These are phyloP conservation scores for Davidsoniella neocaledoniae DNA, from an alignment of 2,329 filamentous ascomycete genomes.

Conservation along the genomic window DNA sequence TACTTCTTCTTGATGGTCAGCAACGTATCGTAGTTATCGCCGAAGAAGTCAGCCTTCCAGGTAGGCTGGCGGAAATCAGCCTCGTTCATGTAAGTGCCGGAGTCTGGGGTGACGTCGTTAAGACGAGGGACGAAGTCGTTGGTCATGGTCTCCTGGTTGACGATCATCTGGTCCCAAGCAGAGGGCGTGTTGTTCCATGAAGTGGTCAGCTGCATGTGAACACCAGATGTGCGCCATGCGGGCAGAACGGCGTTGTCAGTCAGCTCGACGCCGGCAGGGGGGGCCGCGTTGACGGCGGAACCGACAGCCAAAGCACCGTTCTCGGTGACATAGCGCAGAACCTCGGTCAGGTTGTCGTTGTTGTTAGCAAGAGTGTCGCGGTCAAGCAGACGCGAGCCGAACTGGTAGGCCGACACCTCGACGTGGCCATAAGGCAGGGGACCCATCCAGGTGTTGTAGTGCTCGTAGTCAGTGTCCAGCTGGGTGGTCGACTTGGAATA, in stretches of 20 bases:
- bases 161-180: conserved; percentile 8
- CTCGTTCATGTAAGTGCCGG: conserved; percentile 34
- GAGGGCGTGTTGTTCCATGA: conserved; percentile 6
- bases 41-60: conserved; percentile 30
- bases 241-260: conserved; percentile 15
- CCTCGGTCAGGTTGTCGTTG: conserved; percentile 18
- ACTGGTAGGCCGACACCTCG: conserved; percentile 12
- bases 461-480: conserved; percentile 32
- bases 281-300: conserved; percentile 19
- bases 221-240: conserved; percentile 14
- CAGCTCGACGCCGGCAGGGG: conserved; percentile 16
- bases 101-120: conserved; percentile 23
- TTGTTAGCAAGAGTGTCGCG: conserved; percentile 20
- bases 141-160: conserved; percentile 14
- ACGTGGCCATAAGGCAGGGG: conserved; percentile 21
- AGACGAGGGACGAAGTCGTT: conserved; percentile 19
- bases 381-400: conserved; percentile 28
- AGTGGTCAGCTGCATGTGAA: conserved; percentile 7
- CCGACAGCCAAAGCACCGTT: conserved; percentile 21
- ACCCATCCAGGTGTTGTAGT: conserved; percentile 17
- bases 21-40: conserved; percentile 26
- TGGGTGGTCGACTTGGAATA: conserved; percentile 25
- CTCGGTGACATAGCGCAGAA: conserved; percentile 19
- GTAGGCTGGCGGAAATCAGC: conserved; percentile 28
- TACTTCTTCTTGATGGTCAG: conserved; percentile 32